Conservation (phyloP, 371 early-diverging fungal genomes). For the Lichtheimia ramosa region DNA sequence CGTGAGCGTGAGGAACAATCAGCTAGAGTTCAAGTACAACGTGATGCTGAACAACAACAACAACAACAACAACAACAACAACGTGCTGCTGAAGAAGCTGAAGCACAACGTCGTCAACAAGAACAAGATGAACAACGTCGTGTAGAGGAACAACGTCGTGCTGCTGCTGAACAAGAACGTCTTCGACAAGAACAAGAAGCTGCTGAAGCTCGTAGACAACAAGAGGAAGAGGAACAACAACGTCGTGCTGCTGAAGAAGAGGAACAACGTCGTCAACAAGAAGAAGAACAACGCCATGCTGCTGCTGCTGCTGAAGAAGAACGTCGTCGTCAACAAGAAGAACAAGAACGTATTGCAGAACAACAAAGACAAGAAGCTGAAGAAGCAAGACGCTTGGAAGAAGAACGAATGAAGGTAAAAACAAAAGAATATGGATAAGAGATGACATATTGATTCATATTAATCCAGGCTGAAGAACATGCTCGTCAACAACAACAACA, state of each 20-base stretch:
- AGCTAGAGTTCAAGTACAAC: slow-evolving; percentile 14
- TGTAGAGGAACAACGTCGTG: slow-evolving; percentile 7
- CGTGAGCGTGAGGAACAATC: slow-evolving; percentile 54
- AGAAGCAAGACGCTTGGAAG: slow-evolving; percentile 13
- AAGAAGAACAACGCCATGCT: slow-evolving; percentile 28
- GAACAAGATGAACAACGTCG: slow-evolving; percentile 24
- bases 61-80: no score
- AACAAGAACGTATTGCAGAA: slow-evolving; percentile 19
- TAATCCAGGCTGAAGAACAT: not conserved
- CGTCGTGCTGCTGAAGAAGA: slow-evolving; percentile 12
- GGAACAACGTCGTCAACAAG: slow-evolving; percentile 21
- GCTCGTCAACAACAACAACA: slow-evolving; percentile 2
- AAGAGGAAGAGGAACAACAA: slow-evolving; percentile 11
- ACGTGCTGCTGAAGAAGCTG: slow-evolving; percentile 38
- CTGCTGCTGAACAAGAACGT: not conserved
- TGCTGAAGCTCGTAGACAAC: slow-evolving; percentile 15
- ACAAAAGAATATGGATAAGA: no score
- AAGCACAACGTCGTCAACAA: slow-evolving; percentile 25
- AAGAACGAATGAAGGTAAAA: slow-evolving; percentile 17
- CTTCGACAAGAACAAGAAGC: slow-evolving; percentile 17
- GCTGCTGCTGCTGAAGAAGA: slow-evolving; percentile 9
- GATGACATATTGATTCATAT: no score
- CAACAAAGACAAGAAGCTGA: slow-evolving; percentile 12
- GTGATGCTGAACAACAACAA: slow-evolving; percentile 24
- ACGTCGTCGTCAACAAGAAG: slow-evolving; percentile 23